These are phyloP conservation scores for Barbarea vulgaris DNA, from an alignment of 345 rosid genomes.

Conservation along the genomic window DNA sequence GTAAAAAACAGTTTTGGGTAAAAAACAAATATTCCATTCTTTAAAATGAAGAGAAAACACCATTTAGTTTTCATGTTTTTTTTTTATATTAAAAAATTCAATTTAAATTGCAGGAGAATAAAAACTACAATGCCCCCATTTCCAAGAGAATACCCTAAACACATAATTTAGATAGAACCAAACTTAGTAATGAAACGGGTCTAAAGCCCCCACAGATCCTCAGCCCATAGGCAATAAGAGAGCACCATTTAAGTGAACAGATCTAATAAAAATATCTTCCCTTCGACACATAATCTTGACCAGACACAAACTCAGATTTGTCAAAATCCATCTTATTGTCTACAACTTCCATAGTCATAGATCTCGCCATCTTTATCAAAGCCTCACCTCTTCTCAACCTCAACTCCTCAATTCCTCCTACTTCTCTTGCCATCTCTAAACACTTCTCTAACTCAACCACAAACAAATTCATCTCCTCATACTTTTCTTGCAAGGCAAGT, in stretches of 20 bases:
- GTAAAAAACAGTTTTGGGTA: no score
- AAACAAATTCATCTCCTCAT: conserved; percentile 51
- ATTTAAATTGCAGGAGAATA: no score
- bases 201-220: background rate
- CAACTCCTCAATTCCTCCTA: conserved; percentile 17
- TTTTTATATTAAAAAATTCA: no score
- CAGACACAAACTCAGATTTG: conserved; percentile 16
- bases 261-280: background rate
- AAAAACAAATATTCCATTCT: background rate
- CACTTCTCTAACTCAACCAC: conserved; percentile 41
- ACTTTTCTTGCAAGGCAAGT: conserved; percentile 49
- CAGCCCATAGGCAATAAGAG: background rate
- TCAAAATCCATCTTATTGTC: background rate
- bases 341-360: conserved; percentile 20
- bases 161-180: background rate
- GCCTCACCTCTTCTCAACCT: conserved; percentile 23
- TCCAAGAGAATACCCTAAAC: background rate
- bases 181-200: background rate
- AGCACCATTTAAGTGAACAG: background rate
- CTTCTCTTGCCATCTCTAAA: conserved; percentile 29
- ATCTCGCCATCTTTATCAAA: conserved; percentile 31
- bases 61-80: no score
- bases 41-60: background rate
- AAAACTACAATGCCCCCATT: background rate
- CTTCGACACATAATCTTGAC: background rate